Percentiles rank a stretch among this genome's conserved stretches.
phyloP scores from a whole-genome alignment of 2,329 filamentous ascomycete species.

The Fusarium zealandicum region DNA sequence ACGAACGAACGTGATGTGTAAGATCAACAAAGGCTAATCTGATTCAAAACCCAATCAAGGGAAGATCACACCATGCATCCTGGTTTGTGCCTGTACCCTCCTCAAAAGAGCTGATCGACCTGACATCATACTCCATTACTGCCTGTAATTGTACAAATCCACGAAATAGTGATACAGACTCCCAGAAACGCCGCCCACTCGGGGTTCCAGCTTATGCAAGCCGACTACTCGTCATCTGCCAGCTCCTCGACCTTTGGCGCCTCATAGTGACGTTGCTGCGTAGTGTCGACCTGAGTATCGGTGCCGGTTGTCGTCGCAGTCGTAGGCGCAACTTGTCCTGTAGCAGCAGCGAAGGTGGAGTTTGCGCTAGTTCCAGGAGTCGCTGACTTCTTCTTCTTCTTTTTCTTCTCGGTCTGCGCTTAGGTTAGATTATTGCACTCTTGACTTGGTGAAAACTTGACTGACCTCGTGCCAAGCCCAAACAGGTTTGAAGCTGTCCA shows the following conservation, averaged over 20 bases:
- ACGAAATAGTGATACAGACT: slow-evolving; percentile 36
- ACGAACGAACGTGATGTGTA: no score
- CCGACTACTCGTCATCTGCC: slow-evolving; percentile 55
- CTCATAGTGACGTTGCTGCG: slow-evolving; percentile 54
- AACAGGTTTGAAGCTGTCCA: slow-evolving; percentile 93
- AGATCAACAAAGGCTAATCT: no score
- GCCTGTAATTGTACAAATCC: slow-evolving; percentile 23
- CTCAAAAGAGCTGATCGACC: no score
- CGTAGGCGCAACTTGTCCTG: slow-evolving; percentile 60
- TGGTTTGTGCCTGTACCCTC: no score
- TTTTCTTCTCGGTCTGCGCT: slow-evolving; percentile 47
- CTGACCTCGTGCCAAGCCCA: slow-evolving; percentile 98
- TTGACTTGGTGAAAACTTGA: slow-evolving; percentile 11
- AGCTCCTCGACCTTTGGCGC: slow-evolving; percentile 63
- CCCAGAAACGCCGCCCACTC: slow-evolving; percentile 35
- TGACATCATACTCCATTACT: slow-evolving; percentile 23
- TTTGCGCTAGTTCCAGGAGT: slow-evolving; percentile 47
- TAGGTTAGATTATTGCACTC: slow-evolving; percentile 28
- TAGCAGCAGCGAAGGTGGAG: slow-evolving; percentile 58
- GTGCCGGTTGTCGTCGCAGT: slow-evolving; percentile 65
- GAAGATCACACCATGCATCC: no score
- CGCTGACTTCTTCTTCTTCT: slow-evolving; percentile 65
- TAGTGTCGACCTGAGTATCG: slow-evolving; percentile 60
- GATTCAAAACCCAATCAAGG: no score
- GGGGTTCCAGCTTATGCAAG: slow-evolving; percentile 21